A percentile compares a stretch with the other conserved stretches of the same genome.
Conservation (phyloP, 768 basidiomycete genomes). For the Tephrocybe rancida region DNA sequence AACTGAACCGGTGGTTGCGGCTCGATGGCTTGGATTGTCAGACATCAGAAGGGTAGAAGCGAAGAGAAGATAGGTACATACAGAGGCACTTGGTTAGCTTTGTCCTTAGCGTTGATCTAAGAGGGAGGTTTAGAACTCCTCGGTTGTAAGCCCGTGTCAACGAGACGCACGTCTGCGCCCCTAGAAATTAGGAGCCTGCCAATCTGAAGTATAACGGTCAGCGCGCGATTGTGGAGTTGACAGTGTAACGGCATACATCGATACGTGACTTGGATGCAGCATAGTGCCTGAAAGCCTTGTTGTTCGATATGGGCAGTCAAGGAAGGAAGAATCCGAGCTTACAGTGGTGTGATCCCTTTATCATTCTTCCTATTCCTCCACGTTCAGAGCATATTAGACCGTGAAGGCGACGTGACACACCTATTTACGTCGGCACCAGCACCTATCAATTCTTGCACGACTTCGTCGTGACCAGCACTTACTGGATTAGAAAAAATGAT, state of each 20-base stretch:
- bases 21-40: slow-evolving; percentile 72
- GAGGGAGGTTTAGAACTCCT: slow-evolving; percentile 29
- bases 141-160: slow-evolving; percentile 32
- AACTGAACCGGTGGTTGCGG: slow-evolving; percentile 92
- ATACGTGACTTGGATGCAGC: slow-evolving; percentile 91
- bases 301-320: slow-evolving; percentile 14
- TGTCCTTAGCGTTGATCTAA: slow-evolving; percentile 94
- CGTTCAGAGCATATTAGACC: slow-evolving; percentile 19
- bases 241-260: slow-evolving; percentile 54
- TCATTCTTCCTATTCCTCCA: slow-evolving; percentile 58
- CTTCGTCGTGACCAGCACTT: slow-evolving; percentile 77
- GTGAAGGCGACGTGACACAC: slow-evolving; percentile 29
- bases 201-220: slow-evolving; percentile 59
- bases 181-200: slow-evolving; percentile 82
- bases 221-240: slow-evolving; percentile 23
- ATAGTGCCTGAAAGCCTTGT: slow-evolving; percentile 66
- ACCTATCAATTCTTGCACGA: slow-evolving; percentile 76
- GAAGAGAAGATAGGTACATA: slow-evolving; percentile 38
- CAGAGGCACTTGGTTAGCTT: slow-evolving; percentile 91
- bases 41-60: slow-evolving; percentile 22
- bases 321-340: slow-evolving; percentile 30
- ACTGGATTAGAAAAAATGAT: slow-evolving; percentile 44
- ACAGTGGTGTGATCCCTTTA: slow-evolving; percentile 87
- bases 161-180: slow-evolving; percentile 84
- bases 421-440: slow-evolving; percentile 81